Base-by-base conservation (phyloP, 495 filamentous ascomycete genomes). In the Xylaria sp. region DNA sequence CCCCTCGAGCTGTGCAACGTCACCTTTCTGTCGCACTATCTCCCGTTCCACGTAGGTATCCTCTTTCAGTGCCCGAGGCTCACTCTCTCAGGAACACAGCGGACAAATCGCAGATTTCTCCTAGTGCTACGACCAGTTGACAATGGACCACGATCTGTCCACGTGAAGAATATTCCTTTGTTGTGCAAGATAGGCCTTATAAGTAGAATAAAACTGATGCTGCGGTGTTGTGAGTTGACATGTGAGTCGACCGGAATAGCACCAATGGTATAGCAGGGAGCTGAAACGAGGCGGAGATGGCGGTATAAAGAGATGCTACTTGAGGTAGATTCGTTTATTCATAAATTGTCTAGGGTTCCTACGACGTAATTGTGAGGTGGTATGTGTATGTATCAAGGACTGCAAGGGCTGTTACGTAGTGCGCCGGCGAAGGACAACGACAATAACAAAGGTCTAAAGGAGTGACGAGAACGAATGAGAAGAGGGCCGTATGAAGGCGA, bases 371-470 rank as follows among this genome's bases (percentile, higher is more conserved):
- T 31, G 52, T 59, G 40, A 55, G 55, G 55, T 41, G 33, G 40
- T 59, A 59, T 26, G 29, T 29, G 15, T 61, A 69, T 59, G 33
- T 55, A 69, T 65, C 62, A 61, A 69, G 19, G 43, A 61, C 48
- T 40, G 57, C 37, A 55, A 46, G 63, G 15, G 33, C 46, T 44
- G 58, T 70, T 46, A 70, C 68, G 68, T 55, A 53, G 44, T 19
- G 58, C 68, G 31, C 44, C 58, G 43, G 58, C 58, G 35, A 61
- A 63, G 46, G 26, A 46, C 48, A 67, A n/a, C n/a, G n/a, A n/a
- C n/a, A n/a, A n/a, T n/a, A n/a, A 67, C 35, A 14, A 21, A 66
- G 63, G 40, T 68, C 14, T 59, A 46, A 70, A 52, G n/a, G 58
- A 61, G 48, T 21, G 58, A 50, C 57, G 26, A 52, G 31, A 63